Conservation (phyloP, 192 early-diverging fungal genomes). For the Thoreauomyces humboldtii region DNA sequence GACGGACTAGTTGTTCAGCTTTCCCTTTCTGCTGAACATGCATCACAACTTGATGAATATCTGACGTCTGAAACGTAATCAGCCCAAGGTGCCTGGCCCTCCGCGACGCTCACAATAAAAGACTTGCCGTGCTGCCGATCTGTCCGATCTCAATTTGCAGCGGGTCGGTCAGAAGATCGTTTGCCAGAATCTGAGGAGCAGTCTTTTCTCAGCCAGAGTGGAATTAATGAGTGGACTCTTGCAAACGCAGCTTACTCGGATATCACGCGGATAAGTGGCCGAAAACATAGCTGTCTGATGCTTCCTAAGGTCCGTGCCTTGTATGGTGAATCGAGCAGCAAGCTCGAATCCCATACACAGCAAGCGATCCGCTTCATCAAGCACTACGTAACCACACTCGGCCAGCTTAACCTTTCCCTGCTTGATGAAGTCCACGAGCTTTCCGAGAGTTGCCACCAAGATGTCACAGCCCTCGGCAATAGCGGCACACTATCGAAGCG, state of each 20-base stretch:
- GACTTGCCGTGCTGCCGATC: slow-evolving; percentile 38
- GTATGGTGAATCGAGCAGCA: slow-evolving; percentile 90
- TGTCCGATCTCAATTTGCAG: slow-evolving; percentile 94
- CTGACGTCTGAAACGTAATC: slow-evolving; percentile 59
- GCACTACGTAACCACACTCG: slow-evolving; percentile 64
- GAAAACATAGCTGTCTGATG: slow-evolving; percentile 98
- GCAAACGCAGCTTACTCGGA: too few relatives aligned
- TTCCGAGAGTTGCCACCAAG: slow-evolving; percentile 92
- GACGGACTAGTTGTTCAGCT: slow-evolving; percentile 76
- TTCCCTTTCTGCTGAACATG: slow-evolving; percentile 92
- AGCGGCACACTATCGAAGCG: slow-evolving; percentile 58
- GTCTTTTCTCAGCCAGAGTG: too few relatives aligned
- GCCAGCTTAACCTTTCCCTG: slow-evolving; percentile 68
- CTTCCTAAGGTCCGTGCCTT: slow-evolving; percentile 60
- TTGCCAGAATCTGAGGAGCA: slow-evolving; percentile 89
- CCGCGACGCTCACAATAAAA: neutral
- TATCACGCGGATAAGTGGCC: slow-evolving; percentile 97
- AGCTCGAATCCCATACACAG: slow-evolving; percentile 99
- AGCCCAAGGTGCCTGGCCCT: neutral
- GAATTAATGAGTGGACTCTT: too few relatives aligned
- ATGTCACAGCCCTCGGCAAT: slow-evolving; percentile 77
- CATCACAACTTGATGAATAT: slow-evolving; percentile 87
- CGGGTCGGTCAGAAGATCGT: slow-evolving; percentile 85
- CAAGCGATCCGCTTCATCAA: slow-evolving; percentile 91
- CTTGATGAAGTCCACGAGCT: slow-evolving; percentile 86